A percentile compares a stretch with the other conserved stretches of the same genome.
Evolutionary conservation across 805 yeast genomes (phyloP).

Genomic region (Hermanozyma aechmeae): DNA sequence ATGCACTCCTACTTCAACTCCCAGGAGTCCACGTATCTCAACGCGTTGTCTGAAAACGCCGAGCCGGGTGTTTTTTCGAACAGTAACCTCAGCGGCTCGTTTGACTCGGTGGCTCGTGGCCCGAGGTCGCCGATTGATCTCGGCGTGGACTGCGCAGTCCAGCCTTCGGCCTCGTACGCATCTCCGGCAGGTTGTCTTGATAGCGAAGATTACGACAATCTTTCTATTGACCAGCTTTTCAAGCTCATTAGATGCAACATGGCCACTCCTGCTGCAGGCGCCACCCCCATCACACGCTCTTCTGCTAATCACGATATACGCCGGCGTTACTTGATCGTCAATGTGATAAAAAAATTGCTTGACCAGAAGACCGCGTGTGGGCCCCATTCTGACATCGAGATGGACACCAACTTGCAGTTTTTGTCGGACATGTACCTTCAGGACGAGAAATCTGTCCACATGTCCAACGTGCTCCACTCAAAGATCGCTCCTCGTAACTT

Average conservation of each 20-base stretch:
- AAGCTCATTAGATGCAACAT: slow-evolving; percentile 22
- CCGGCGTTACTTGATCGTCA: slow-evolving; percentile 24
- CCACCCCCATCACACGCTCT: slow-evolving; percentile 1
- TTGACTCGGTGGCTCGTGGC: too few relatives aligned
- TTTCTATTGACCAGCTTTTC: slow-evolving; percentile 28
- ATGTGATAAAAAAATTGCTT: slow-evolving; percentile 26
- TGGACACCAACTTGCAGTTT: slow-evolving; percentile 34
- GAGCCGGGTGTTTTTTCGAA: too few relatives aligned
- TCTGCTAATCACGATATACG: slow-evolving; percentile 23
- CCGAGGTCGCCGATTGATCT: too few relatives aligned
- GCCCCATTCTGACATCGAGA: slow-evolving; percentile 25
- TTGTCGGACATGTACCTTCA: slow-evolving; percentile 30
- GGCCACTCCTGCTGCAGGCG: slow-evolving; percentile 1
- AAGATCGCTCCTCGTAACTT: slow-evolving; percentile 28
- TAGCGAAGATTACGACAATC: slow-evolving; percentile 31
- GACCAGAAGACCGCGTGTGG: slow-evolving; percentile 28
- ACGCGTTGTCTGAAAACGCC: too few relatives aligned
- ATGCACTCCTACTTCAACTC: slow-evolving; percentile 1
- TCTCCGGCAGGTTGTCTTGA: too few relatives aligned
- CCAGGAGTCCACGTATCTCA: slow-evolving; percentile 11
- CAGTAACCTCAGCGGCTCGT: too few relatives aligned
- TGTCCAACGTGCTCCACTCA: slow-evolving; percentile 16
- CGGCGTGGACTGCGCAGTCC: too few relatives aligned
- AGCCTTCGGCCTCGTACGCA: too few relatives aligned
- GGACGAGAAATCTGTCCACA: slow-evolving; percentile 18